These are phyloP conservation scores for Fusarium goolgardi DNA, from an alignment of 2,329 filamentous ascomycete species.

Conservation along the genomic window DNA sequence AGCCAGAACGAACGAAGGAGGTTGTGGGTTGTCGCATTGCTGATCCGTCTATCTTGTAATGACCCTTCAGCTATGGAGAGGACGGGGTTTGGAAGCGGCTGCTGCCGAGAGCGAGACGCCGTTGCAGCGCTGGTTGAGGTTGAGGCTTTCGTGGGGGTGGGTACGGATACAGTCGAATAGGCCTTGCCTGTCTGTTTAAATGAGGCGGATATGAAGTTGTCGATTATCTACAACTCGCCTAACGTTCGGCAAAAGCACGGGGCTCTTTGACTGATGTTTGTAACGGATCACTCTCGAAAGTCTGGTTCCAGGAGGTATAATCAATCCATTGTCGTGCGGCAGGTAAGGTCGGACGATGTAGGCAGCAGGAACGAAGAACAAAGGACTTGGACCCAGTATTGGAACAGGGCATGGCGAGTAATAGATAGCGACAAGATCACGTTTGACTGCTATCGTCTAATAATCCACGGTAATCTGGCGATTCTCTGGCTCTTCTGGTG, in stretches of 20 bases:
- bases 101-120: constrained; percentile 23
- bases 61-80: background rate
- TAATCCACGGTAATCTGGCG: constrained; percentile 4
- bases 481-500: constrained; percentile 7
- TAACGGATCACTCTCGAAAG: constrained; percentile 19
- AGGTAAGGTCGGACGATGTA: constrained; percentile 32
- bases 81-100: constrained; percentile 3
- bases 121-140: constrained; percentile 5
- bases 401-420: constrained; percentile 3
- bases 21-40: constrained; percentile 30
- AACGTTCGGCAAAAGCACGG: constrained; percentile 33
- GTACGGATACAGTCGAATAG: background rate
- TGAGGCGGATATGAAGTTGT: constrained; percentile 3
- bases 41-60: constrained; percentile 18
- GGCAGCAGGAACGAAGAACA: constrained; percentile 11
- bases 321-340: constrained; percentile 23
- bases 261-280: constrained; percentile 22
- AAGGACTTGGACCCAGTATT: constrained; percentile 17
- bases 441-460: background rate
- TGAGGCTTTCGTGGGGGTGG: constrained; percentile 15
- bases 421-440: background rate
- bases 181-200: background rate
- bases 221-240: constrained; percentile 18
- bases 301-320: constrained; percentile 24
- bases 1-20: constrained; percentile 31